Conservation (phyloP, 345 rosid species). For the Salix brachista region DNA sequence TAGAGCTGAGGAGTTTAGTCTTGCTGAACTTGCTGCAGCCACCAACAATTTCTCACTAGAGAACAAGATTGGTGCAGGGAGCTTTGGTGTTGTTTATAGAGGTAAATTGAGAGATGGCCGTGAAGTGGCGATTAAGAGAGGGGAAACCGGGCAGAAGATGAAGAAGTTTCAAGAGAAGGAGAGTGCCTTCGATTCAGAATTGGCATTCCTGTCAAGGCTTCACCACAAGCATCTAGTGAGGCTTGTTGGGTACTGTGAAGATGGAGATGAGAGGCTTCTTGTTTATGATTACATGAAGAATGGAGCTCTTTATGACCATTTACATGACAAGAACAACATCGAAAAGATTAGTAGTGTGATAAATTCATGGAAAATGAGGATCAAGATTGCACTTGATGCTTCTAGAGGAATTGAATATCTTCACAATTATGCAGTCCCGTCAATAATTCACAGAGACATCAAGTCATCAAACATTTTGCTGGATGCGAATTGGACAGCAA, state of each 20-base stretch:
- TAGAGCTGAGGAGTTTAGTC: slow-evolving; percentile 66
- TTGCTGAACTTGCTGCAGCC: slow-evolving; percentile 69
- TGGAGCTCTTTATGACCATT: slow-evolving; percentile 78
- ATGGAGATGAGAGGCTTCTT: slow-evolving; percentile 67
- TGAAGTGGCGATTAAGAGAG: slow-evolving; percentile 88
- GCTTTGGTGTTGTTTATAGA: slow-evolving; percentile 79
- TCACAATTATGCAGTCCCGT: slow-evolving; percentile 76
- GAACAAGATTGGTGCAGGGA: slow-evolving; percentile 86
- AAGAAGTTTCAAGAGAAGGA: slow-evolving; percentile 90
- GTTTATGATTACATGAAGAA: slow-evolving; percentile 93
- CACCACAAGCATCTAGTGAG: slow-evolving; percentile 88
- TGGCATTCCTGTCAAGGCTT: slow-evolving; percentile 76
- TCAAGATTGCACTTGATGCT: slow-evolving; percentile 76
- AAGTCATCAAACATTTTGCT: slow-evolving; percentile 82
- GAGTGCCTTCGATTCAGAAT: slow-evolving; percentile 80
- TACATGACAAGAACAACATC: slow-evolving; percentile 55
- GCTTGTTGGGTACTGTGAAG: slow-evolving; percentile 86
- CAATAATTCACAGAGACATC: slow-evolving; percentile 84
- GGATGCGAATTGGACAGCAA: slow-evolving; percentile 65
- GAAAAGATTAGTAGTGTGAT: slow-evolving; percentile 54
- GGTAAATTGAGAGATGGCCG: slow-evolving; percentile 70
- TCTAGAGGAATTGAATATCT: slow-evolving; percentile 87
- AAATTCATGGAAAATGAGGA: slow-evolving; percentile 85
- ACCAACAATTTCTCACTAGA: slow-evolving; percentile 65
- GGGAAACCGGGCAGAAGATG: slow-evolving; percentile 54